A percentile compares a stretch with the other conserved stretches of the same genome.
These are phyloP conservation scores for Cadophora malorum DNA, from an alignment of 2,329 filamentous ascomycete genomes.

Conservation along the genomic window DNA sequence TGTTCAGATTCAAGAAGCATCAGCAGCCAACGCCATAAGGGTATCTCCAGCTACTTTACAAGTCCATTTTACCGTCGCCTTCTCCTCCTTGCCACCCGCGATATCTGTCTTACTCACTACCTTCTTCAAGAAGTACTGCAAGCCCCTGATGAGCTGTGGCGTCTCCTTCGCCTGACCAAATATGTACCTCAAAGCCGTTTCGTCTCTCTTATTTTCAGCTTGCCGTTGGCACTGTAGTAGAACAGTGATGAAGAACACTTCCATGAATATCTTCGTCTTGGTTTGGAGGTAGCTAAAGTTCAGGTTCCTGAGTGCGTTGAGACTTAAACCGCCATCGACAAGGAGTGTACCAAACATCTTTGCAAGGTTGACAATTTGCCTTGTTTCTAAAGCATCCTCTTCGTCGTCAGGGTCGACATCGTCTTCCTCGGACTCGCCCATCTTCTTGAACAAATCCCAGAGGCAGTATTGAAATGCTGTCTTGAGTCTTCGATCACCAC, in stretches of 20 bases:
- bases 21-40: constrained; percentile 38
- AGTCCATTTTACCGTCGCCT: constrained; percentile 54
- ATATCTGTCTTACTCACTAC: constrained; percentile 71
- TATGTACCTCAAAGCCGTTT: constrained; percentile 66
- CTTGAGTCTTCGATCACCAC: constrained; percentile 74
- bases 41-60: constrained; percentile 52
- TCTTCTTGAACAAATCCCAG: constrained; percentile 82
- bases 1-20: constrained; percentile 4
- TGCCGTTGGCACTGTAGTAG: constrained; percentile 70
- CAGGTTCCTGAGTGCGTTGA: constrained; percentile 71
- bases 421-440: constrained; percentile 76
- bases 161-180: constrained; percentile 70
- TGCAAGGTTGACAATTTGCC: constrained; percentile 70
- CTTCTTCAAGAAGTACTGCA: constrained; percentile 82
- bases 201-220: constrained; percentile 55
- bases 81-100: constrained; percentile 55
- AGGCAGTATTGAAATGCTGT: constrained; percentile 88
- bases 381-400: constrained; percentile 56
- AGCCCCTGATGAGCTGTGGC: constrained; percentile 71
- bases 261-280: constrained; percentile 79
- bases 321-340: constrained; percentile 61
- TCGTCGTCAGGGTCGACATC: constrained; percentile 67
- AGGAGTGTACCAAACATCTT: constrained; percentile 70
- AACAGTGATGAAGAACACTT: constrained; percentile 78
- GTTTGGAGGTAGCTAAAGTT: constrained; percentile 80